Percentiles rank a stretch among this genome's conserved stretches.
These are phyloP conservation scores for Linnemannia elongata DNA, from an alignment of 192 early-diverging fungal species.

Conservation along the genomic window DNA sequence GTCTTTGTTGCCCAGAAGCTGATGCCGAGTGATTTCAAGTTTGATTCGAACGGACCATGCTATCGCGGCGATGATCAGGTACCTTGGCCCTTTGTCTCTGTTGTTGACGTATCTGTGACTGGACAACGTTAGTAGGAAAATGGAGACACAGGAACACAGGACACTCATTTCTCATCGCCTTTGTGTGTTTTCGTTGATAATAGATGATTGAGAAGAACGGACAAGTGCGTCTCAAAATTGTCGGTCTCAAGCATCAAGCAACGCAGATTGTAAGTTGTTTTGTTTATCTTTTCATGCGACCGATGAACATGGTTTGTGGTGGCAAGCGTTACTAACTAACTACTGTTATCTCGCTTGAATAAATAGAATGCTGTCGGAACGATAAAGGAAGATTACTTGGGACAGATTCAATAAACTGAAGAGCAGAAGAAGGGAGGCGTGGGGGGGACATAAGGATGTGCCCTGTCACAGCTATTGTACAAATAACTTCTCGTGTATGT, in stretches of 20 bases:
- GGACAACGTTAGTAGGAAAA: too few species aligned
- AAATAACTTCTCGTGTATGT: background rate
- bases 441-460: background rate
- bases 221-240: slow-evolving; percentile 88
- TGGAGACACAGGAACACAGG: background rate
- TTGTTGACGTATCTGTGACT: too few species aligned
- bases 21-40: slow-evolving; percentile 91
- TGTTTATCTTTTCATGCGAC: background rate
- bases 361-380: slow-evolving; percentile 92
- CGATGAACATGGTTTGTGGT: background rate
- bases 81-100: background rate
- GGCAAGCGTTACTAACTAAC: background rate
- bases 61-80: slow-evolving; percentile 80
- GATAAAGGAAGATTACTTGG: slow-evolving; percentile 98
- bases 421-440: background rate
- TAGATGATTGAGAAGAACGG: slow-evolving; percentile 88
- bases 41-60: slow-evolving; percentile 87
- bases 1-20: slow-evolving; percentile 91
- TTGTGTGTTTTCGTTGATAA: background rate
- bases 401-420: slow-evolving; percentile 71
- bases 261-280: slow-evolving; percentile 87
- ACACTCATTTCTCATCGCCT: background rate
- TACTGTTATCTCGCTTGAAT: background rate
- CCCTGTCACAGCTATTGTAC: background rate
- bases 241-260: slow-evolving; percentile 91